Evolutionary conservation across 2,329 filamentous ascomycete species (phyloP), one percentile per base, ranked within the genome.

Genomic region (Xylariaceae sp.): DNA sequence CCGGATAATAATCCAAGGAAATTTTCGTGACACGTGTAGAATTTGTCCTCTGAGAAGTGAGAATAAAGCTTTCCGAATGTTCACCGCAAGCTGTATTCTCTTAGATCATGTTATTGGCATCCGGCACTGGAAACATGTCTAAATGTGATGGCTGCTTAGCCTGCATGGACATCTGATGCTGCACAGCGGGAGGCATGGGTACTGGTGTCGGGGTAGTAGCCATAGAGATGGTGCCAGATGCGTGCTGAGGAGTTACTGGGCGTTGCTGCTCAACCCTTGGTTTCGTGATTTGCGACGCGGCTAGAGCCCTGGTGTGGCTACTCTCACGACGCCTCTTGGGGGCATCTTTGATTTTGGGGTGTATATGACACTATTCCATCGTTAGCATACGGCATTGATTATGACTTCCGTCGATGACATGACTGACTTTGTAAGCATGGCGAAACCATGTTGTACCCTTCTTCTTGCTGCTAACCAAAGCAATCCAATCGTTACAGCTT

Each of bases 391-490:
- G 9, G 40, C n/a, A 32, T 23, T 9, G 37, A 6, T 7, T 30
- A 3, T 10, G 4, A 18, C 7, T 4, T 3, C 2, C 11, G 10
- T 23, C 24, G 13, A 30, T 36, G 4, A 8, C 29, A 8, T 35
- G 20, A 47, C 43, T 60, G 72, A 89, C 88, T 81, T 93, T 94
- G 77, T 94, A 94, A 40, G 90, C 89, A 72, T 95, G 91, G 61
- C 91, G 80, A 72, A 93, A 95, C 89, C 90, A 95, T 3, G 90
- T 92, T 1, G 90, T 95, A n/a, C 89, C 89, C 75, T 93, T 92
- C 78, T 93, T 93, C 76, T 93, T 93, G 70, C 86, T 91, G 74
- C 88, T 92, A 35, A 92, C 88, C 29, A 92, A 76, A 10, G 87
- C 85, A 61, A 92, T 87, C 89, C 89, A 92, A 57, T 91, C 87